Evolutionary conservation across 2,329 filamentous ascomycete genomes (phyloP).

Genomic region (Stromatinia cepivora): DNA sequence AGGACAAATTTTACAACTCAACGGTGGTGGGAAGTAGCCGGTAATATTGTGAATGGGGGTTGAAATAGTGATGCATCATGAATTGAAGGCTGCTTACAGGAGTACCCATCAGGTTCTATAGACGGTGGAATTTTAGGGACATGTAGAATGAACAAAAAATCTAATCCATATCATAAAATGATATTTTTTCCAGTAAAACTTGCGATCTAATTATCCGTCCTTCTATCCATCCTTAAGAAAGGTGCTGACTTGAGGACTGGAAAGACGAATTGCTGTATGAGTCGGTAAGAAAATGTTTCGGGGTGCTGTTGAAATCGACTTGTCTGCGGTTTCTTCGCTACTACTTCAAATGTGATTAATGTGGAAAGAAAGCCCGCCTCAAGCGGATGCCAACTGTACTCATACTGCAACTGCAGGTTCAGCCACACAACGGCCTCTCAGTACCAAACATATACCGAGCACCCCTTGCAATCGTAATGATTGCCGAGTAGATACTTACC

Average conservation of each 20-base stretch:
- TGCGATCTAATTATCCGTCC: background rate
- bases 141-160: background rate
- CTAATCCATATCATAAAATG: background rate
- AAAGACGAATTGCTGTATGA: background rate
- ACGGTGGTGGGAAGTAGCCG: conserved; percentile 24
- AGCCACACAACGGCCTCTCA: too few relatives aligned
- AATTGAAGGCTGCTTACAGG: background rate
- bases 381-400: too few relatives aligned
- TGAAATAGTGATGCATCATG: conserved; percentile 5
- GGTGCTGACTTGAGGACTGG: too few relatives aligned
- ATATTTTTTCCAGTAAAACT: background rate
- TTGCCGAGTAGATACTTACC: too few relatives aligned
- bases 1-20: conserved; percentile 26
- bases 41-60: background rate
- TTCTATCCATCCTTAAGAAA: too few relatives aligned
- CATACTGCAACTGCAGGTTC: too few relatives aligned
- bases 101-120: background rate
- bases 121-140: background rate
- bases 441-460: too few relatives aligned
- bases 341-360: too few relatives aligned
- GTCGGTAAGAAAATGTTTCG: background rate
- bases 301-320: background rate
- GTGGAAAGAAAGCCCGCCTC: too few relatives aligned
- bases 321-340: background rate
- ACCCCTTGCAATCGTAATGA: too few relatives aligned